Evolutionary conservation across 2,329 filamentous ascomycete species (phyloP).

Genomic region (Paraphaeosphaeria minitans): DNA sequence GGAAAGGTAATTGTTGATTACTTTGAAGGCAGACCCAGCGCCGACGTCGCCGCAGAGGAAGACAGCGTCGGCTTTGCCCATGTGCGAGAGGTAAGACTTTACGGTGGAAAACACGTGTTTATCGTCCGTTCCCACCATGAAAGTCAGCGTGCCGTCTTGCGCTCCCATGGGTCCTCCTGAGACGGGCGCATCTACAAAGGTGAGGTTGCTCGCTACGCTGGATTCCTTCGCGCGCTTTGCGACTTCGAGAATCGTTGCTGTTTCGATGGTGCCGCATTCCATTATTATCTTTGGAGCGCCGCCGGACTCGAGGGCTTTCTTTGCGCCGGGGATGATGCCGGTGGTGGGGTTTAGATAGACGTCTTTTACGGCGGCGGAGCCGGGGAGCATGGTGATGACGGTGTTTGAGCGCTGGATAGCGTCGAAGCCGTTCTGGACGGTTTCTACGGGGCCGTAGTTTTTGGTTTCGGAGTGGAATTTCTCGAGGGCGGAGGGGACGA

Average conservation of each 20-base stretch:
- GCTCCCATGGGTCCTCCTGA: constrained; percentile 93
- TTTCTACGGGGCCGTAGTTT: constrained; percentile 43
- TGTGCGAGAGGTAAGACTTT: constrained; percentile 71
- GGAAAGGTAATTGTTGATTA: constrained; percentile 95
- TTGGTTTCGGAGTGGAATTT: constrained; percentile 47
- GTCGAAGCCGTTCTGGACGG: constrained; percentile 46
- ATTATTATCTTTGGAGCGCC: constrained; percentile 76
- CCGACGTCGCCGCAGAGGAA: constrained; percentile 84
- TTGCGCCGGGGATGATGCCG: constrained; percentile 50
- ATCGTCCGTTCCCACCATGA: constrained; percentile 79
- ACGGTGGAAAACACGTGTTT: constrained; percentile 57
- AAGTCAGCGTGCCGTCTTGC: constrained; percentile 81
- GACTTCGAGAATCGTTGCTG: constrained; percentile 77
- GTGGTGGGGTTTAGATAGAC: constrained; percentile 50
- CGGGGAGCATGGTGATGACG: constrained; percentile 51
- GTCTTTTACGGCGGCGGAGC: constrained; percentile 41
- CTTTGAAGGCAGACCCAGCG: constrained; percentile 82
- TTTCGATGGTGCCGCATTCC: constrained; percentile 97
- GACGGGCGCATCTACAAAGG: constrained; percentile 92
- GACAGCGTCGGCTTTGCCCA: constrained; percentile 75
- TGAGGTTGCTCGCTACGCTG: constrained; percentile 60
- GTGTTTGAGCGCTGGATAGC: constrained; percentile 47
- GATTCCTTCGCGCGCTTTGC: constrained; percentile 66
- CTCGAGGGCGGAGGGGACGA: constrained; percentile 44
- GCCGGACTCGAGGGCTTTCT: constrained; percentile 35